These are phyloP conservation scores for Sugiyamaella marilandica DNA, from an alignment of 805 yeast species.

Conservation along the genomic window DNA sequence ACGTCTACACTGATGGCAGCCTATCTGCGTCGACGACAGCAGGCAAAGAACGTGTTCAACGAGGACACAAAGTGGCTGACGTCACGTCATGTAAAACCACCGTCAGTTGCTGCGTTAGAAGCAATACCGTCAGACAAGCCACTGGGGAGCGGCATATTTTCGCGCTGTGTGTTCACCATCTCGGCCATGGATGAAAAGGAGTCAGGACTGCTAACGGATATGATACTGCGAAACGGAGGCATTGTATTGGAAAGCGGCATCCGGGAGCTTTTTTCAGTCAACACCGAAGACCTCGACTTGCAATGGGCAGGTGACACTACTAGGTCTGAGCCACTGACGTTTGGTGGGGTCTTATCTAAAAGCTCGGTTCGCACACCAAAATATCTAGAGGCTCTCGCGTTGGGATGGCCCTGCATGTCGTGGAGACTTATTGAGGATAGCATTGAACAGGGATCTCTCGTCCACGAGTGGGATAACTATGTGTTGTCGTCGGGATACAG, in stretches of 20 bases:
- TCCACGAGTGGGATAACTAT: conserved; percentile 47
- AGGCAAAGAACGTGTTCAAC: conserved; percentile 1
- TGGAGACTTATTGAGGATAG: conserved; percentile 52
- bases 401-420: conserved; percentile 83
- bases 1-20: conserved; percentile 7
- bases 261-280: conserved; percentile 17
- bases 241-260: conserved; percentile 18
- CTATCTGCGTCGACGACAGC: conserved; percentile 3
- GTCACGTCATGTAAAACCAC: not conserved
- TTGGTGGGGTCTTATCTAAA: conserved; percentile 64
- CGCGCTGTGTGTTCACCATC: conserved; percentile 18
- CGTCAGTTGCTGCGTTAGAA: not conserved
- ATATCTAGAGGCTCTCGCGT: conserved; percentile 67
- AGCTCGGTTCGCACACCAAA: conserved; percentile 62
- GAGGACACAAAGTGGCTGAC: not conserved
- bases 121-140: not conserved
- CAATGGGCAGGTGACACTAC: conserved; percentile 1
- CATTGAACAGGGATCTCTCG: conserved; percentile 27
- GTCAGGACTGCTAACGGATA: not conserved
- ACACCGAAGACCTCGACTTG: conserved; percentile 1
- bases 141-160: conserved; percentile 10
- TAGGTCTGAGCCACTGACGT: conserved; percentile 24
- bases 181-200: conserved; percentile 19
- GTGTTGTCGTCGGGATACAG: conserved; percentile 72
- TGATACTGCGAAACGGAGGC: conserved; percentile 21